Evolutionary conservation across 371 early-diverging fungal species (phyloP), one percentile per base, ranked within the genome.

Genomic region (Apophysomyces ossiformis): DNA sequence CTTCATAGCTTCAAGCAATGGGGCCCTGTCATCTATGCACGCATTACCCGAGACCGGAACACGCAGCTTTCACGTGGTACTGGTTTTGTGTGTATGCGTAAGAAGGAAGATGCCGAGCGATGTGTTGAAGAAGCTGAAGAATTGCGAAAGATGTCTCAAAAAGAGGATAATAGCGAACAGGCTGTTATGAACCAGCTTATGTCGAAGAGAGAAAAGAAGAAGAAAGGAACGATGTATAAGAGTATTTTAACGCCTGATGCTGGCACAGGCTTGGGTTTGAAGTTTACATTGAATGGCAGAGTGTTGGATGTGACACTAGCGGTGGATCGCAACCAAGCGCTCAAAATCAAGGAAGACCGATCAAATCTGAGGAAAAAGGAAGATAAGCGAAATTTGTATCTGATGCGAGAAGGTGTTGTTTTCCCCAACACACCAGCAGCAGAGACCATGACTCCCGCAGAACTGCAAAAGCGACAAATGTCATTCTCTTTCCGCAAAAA

Each of bases 61-160:
- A 94, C 95, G 26, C 91, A 92, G 21, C 84, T 88, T 15, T 90
- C 96, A 37, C 87, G 93, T 15, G 98, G 98, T 39, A 95, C 96
- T 8, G 98, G 90, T 12, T 98, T 98, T 74, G 95, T 96, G 37
- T 90, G 93, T 81, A 97, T 93, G 84, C 75, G 74, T 67, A 81
- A 90, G 50, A 72, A 83, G 47, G 84, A 82, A 36, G 92, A 91
- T 67, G 95, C 94, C 1, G 85, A 89, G n/a, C 78, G 76, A 36
- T 93, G 93, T 66, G 75, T 95, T 60, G 83, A 71, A 8, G 92
- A 85, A 44, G 90, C 90, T 39, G 81, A 87, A 13, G 78, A 82
- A 71, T 77, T 90, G 2, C 63, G 81, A n/a, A 69, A 73, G 6
- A 70, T 85, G 36, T 69, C 73, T 12, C 67, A 68, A 57, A 76